Conservation (phyloP, 805 yeast genomes). For the Pichia manshurica region DNA sequence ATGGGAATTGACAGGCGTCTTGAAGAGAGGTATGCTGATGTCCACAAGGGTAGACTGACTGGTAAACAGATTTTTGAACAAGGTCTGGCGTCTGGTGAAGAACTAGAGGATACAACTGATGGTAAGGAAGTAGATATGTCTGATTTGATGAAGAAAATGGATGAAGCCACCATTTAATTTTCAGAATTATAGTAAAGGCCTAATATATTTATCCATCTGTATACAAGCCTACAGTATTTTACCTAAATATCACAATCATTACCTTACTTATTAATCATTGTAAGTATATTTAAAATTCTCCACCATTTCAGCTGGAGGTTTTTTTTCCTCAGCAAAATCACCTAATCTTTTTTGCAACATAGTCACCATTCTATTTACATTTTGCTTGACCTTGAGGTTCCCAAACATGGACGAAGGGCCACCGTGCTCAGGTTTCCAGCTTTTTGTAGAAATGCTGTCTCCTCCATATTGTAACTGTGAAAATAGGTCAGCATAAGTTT, state of each 20-base stretch:
- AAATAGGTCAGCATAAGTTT: neutral
- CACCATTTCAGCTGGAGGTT: neutral
- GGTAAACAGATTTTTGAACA: constrained; percentile 87
- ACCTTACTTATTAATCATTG: too few relatives aligned
- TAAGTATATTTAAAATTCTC: constrained; percentile 5
- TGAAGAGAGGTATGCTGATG: constrained; percentile 42
- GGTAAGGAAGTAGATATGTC: constrained; percentile 26
- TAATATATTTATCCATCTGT: too few relatives aligned
- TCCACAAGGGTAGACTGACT: constrained; percentile 72
- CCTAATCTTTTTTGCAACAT: neutral
- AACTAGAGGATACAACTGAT: constrained; percentile 34
- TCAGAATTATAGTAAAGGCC: too few relatives aligned
- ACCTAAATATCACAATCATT: too few relatives aligned
- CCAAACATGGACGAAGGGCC: constrained; percentile 4
- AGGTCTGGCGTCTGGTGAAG: constrained; percentile 75
- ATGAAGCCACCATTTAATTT: constrained; percentile 10
- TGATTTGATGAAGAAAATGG: constrained; percentile 14
- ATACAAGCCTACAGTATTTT: too few relatives aligned
- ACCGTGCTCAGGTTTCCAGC: constrained; percentile 6
- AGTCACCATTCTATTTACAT: neutral
- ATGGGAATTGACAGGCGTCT: constrained; percentile 61
- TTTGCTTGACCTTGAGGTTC: neutral
- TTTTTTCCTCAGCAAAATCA: neutral
- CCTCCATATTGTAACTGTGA: constrained; percentile 4
- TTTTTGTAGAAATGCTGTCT: neutral